Base-by-base conservation (phyloP, 2,329 filamentous ascomycete genomes). In the Cladophialophora chaetospira region DNA sequence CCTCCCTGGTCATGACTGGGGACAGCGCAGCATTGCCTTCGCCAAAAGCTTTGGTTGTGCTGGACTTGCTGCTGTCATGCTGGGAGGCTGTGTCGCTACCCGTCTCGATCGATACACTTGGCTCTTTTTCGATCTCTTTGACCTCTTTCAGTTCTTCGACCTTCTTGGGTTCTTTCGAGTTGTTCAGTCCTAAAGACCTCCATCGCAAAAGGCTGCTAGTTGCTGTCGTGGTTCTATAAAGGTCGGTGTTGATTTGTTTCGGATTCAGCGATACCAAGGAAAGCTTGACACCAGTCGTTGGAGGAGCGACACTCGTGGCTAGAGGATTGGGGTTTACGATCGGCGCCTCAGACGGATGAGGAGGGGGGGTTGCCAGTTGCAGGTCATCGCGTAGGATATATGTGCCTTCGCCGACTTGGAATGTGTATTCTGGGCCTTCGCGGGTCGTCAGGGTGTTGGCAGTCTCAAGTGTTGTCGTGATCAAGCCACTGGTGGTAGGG, bases 371-470 rank as follows among this genome's bases (percentile, higher is more conserved):
- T 42, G 94, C 93, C 55, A 99, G 86, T 65, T 91, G 88, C 25
- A 99, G 78, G 71, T 96, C 90, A 74, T 99, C 93, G 71, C 91
- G 88, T 40, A 97, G 83, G 19, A 89, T 82, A 69, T 99, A 99
- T 60, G 89, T 93, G 68, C 92, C 94, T 85, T 99, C 94, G 72
- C 93, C 94, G 45, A 93, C 91, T 40, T 96, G 85, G 65, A 99
- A 87, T 71, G 95, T 89, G 73, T 91, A 90, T 67, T 96, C 92
- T 21, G 89, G 83, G 4, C 89, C 89, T 31, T 85, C 85, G 21
- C 90, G 93, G 67, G 89, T 88, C 55, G 84, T 85, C 60, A 99
- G 78, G 35, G 86, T 88, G 71, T 97, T 99, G 74, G 94, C 96
- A 52, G 93, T 97, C 80, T 99, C 94, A 69, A 96, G 88, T 72